phyloP scores from a whole-genome alignment of 1,139 yeast genomes.

The Diutina pseudorugosa region DNA sequence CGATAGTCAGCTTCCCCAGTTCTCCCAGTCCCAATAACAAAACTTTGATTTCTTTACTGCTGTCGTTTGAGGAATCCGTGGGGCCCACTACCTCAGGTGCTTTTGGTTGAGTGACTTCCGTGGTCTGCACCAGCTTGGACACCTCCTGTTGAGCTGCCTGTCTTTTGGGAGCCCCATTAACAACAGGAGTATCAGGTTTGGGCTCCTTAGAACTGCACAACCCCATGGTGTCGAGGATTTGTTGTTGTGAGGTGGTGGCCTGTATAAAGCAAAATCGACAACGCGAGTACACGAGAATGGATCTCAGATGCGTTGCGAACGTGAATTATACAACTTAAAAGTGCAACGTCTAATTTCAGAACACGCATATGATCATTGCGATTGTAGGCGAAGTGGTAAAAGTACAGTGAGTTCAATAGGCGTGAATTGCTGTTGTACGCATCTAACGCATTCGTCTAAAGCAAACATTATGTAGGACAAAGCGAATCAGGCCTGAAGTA shows the following conservation, averaged over 20 bases:
- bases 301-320: background rate
- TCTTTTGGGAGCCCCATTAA: background rate
- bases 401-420: no score
- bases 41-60: constrained; percentile 38
- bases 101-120: background rate
- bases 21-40: constrained; percentile 69
- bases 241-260: constrained; percentile 2
- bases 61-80: background rate
- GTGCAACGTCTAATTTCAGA: no score
- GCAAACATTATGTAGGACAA: no score
- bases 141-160: background rate
- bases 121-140: background rate
- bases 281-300: constrained; percentile 3
- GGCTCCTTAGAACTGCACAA: constrained; percentile 3
- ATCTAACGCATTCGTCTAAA: no score
- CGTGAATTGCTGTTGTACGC: no score
- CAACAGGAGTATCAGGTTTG: background rate
- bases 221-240: constrained; percentile 3
- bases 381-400: no score
- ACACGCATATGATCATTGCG: no score
- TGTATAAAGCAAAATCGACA: background rate
- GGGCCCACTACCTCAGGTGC: background rate
- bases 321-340: background rate
- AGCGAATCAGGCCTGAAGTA: no score
- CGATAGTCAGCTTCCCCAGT: constrained; percentile 66